Evolutionary conservation across 306 rosid species (phyloP).

Genomic region (Crataegus laevigata): DNA sequence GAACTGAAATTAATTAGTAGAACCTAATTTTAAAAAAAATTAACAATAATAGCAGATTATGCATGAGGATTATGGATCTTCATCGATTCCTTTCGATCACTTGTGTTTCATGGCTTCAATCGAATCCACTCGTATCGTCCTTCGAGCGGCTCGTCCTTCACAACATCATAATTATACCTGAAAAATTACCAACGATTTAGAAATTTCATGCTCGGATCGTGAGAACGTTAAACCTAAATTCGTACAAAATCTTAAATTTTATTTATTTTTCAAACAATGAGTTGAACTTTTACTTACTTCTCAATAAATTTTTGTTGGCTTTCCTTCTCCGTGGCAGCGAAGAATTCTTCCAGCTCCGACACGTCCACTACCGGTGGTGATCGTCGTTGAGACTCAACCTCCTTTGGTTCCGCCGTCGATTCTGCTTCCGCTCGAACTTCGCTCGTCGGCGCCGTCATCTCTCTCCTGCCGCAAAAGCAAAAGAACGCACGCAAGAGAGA

Average conservation of each 20-base stretch:
- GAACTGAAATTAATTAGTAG: slow-evolving; percentile 11
- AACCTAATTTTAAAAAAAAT: not conserved
- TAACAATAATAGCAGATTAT: not conserved
- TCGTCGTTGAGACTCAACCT: slow-evolving; percentile 24
- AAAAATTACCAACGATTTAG: not conserved
- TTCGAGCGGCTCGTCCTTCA: slow-evolving; percentile 65
- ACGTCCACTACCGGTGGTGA: slow-evolving; percentile 20
- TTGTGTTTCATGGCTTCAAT: slow-evolving; percentile 45
- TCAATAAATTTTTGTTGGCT: slow-evolving; percentile 45
- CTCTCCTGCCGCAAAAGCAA: slow-evolving; percentile 40
- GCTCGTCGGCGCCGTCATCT: slow-evolving; percentile 44
- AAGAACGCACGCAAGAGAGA: not conserved
- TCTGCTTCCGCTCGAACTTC: slow-evolving; percentile 24
- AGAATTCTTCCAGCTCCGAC: slow-evolving; percentile 77
- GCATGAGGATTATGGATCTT: not conserved
- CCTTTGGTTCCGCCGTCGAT: slow-evolving; percentile 33
- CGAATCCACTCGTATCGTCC: slow-evolving; percentile 88
- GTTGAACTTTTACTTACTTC: slow-evolving; percentile 37
- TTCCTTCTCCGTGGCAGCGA: slow-evolving; percentile 56
- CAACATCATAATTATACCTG: slow-evolving; percentile 83
- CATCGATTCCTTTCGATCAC: not conserved
- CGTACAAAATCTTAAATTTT: too few relatives aligned
- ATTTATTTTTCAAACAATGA: not conserved
- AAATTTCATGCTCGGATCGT: not conserved
- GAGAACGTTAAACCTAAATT: not conserved